These are phyloP conservation scores for Clohesyomyces aquaticus DNA, from an alignment of 495 filamentous ascomycete genomes.

Conservation along the genomic window DNA sequence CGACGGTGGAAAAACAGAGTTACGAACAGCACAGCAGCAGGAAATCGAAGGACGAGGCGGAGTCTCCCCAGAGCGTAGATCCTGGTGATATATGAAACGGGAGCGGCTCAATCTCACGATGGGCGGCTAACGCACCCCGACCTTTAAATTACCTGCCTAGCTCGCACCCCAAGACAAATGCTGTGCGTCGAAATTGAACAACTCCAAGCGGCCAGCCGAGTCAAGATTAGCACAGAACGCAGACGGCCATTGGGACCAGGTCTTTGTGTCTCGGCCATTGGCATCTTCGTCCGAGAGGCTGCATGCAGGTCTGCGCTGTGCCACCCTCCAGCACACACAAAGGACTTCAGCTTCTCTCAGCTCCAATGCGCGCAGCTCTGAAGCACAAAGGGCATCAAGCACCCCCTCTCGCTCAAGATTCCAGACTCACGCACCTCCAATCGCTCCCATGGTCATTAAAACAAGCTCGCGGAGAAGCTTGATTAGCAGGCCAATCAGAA, in stretches of 20 bases:
- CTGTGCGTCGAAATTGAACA: constrained; percentile 5
- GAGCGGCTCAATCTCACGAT: constrained; percentile 10
- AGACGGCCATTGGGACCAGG: not conserved
- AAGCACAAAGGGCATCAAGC: not conserved
- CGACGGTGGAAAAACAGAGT: not conserved
- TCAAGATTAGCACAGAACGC: not conserved
- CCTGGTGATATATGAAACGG: constrained; percentile 28
- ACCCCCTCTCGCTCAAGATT: not conserved
- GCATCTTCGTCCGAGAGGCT: too few relatives aligned
- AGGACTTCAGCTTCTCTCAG: not conserved
- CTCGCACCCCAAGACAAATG: not conserved
- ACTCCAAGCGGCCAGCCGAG: constrained; percentile 10
- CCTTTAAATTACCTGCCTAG: constrained; percentile 17
- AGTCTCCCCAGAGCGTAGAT: constrained; percentile 5
- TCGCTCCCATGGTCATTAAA: constrained; percentile 9
- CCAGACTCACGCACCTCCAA: not conserved
- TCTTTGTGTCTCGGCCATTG: not conserved
- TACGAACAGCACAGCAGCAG: not conserved
- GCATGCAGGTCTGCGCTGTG: not conserved
- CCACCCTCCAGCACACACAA: not conserved
- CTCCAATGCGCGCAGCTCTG: not conserved
- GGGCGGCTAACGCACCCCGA: constrained; percentile 17
- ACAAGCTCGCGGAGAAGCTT: constrained; percentile 27
- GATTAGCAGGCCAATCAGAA: constrained; percentile 29
- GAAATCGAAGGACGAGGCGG: constrained; percentile 7